Base-by-base conservation (phyloP, 192 early-diverging fungal genomes). In the Backusella liffmaniae region DNA sequence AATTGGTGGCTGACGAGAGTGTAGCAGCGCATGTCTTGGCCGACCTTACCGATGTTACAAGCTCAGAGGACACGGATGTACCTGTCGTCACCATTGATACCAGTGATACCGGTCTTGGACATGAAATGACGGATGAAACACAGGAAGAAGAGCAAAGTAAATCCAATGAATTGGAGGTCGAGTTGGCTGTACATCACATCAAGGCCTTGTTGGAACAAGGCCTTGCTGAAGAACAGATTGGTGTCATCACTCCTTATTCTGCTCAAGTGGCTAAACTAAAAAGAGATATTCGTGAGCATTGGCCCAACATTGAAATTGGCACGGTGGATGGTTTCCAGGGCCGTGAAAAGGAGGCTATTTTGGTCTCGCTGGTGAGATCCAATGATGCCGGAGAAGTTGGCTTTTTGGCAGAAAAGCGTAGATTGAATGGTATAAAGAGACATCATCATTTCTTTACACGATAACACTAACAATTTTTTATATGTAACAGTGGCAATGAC, bases 261-360 rank as follows among this genome's bases (percentile, higher is more conserved):
- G 93, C 92, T 0, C 95, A 96, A 76, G 93, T 94, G 7, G 79
- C 87, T 12, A 59, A 84, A 62, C 79, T 91, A 1, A 85, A 80
- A 67, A 73, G 83, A 18, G 72, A 84, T 32, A 72, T 94, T 23
- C 83, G 84, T 44, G 87, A 86, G 32, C 74, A 73, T 68, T 88
- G 86, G 70, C 91, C 90, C 1, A 85, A 77, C 5, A 77, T 95
- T 68, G 95, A 96, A 79, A 90, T 96, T 29, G 94, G 93, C 1
- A 90, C 92, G 4, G 94, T 97, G 4, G 96, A 97, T 77, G 94
- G 96, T 1, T 94, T 96, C 75, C 96, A 97, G 79, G 96, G 96
- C 5, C 90, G 94, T 39, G 96, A 98, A 78, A 95, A 95, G 75
- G 93, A 97, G 77, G 94, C 92, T 0, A 88, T 97, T 32, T 83